phyloP scores from a whole-genome alignment of 208 protist genomes.

The Herpetomonas tarakana region DNA sequence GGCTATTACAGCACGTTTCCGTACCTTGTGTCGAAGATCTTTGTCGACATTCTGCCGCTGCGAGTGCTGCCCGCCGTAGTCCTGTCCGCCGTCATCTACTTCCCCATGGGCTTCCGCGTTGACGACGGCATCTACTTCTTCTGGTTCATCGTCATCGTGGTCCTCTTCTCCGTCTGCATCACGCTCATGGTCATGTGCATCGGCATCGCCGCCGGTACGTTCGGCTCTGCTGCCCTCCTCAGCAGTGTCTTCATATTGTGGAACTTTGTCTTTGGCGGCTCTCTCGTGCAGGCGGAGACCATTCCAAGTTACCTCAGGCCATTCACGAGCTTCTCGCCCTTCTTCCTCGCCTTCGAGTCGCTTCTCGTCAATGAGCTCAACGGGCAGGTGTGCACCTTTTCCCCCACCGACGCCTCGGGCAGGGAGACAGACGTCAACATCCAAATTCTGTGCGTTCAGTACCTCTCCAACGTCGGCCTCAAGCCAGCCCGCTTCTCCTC shows the following conservation, averaged over 20 bases:
- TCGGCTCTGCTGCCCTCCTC: conserved; percentile 79
- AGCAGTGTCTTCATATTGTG: conserved; percentile 86
- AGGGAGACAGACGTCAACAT: conserved; percentile 51
- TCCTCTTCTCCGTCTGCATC: conserved; percentile 80
- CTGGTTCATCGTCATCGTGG: conserved; percentile 83
- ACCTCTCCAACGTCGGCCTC: conserved; percentile 82
- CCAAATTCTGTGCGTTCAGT: conserved; percentile 84
- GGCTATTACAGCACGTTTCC: conserved; percentile 84
- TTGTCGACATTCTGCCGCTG: conserved; percentile 88
- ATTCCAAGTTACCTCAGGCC: conserved; percentile 58
- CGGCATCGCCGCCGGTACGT: conserved; percentile 70
- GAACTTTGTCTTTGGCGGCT: conserved; percentile 92
- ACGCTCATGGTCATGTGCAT: conserved; percentile 82
- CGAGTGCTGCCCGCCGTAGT: conserved; percentile 81
- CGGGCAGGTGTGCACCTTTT: conserved; percentile 78
- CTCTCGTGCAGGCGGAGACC: conserved; percentile 84
- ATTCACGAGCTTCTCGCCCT: conserved; percentile 77
- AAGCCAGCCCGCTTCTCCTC: conserved; percentile 54
- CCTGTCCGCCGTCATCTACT: conserved; percentile 87
- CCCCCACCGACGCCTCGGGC: conserved; percentile 73
- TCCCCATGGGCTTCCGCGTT: conserved; percentile 86
- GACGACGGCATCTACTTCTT: conserved; percentile 82
- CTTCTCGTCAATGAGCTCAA: conserved; percentile 93
- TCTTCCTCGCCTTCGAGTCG: conserved; percentile 90
- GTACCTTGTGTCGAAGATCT: conserved; percentile 89